phyloP scores from a whole-genome alignment of 1,139 yeast species.

The Magnusiomyces tetraspermus region DNA sequence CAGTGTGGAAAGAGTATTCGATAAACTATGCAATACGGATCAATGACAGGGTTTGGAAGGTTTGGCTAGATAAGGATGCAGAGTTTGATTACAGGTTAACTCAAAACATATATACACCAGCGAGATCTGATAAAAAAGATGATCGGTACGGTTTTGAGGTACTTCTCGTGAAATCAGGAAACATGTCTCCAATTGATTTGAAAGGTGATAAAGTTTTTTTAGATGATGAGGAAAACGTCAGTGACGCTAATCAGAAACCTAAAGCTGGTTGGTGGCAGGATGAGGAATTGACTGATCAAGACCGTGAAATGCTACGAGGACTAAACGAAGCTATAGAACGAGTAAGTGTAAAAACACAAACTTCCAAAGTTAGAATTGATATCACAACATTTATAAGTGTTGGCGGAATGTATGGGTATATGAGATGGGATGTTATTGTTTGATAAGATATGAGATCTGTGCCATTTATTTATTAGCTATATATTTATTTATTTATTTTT shows the following conservation, averaged over 20 bases:
- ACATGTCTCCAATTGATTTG: not conserved
- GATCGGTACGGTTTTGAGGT: not conserved
- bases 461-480: too few species aligned
- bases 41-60: not conserved
- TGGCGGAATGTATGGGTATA: not conserved
- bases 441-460: too few species aligned
- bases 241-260: not conserved
- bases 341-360: not conserved
- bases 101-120: not conserved
- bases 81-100: not conserved
- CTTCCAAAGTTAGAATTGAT: not conserved
- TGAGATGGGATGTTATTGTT: not conserved
- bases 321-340: not conserved
- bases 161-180: not conserved
- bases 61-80: not conserved
- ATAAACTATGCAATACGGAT: not conserved
- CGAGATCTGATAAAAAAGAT: too few species aligned
- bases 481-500: too few species aligned
- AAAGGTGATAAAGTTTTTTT: not conserved
- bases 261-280: not conserved
- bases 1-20: not conserved
- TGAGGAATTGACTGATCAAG: not conserved
- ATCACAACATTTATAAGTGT: not conserved
- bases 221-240: not conserved
- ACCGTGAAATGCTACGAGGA: not conserved